Base-by-base conservation (phyloP, 2,329 filamentous ascomycete genomes). In the Aspergillus tubingensis region DNA sequence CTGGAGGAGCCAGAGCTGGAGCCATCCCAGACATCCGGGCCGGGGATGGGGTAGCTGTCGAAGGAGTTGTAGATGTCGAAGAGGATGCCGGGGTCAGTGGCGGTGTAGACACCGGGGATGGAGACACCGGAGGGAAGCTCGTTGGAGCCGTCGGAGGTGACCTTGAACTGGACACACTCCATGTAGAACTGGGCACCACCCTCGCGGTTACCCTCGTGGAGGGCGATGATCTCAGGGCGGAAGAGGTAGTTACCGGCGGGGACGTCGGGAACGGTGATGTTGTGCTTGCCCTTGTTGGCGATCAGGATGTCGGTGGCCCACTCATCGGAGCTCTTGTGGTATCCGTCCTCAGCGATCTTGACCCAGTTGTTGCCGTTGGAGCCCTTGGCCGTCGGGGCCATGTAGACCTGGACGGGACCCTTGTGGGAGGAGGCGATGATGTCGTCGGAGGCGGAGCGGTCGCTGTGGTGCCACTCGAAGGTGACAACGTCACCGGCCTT, bases 401-500 rank as follows among this genome's bases (percentile, higher is more conserved):
- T 68, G 66, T 68, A 68, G 51, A 64, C 62, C 32, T 67, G 25
- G 54, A 68, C 57, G 47, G 66, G 66, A 17, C 66, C 66, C 19
- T 52, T 25, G 54, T 68, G 66, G 23, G 66, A 67, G 10, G 58
- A 57, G 50, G 60, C 66, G 53, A 68, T 68, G 65, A 68, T 67
- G 61, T 68, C 66, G 66, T 68, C 66, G 5, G 61, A 60, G 44
- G 30, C 43, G 27, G 51, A 38, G 10, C 66, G 66, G 57, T 36
- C 49, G 57, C 63, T 47, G 63, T 68, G 66, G 65, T 68, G 66
- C 66, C 66, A 68, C 57, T 68, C 66, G 44, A 68, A 68, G 57
- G 66, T 68, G 57, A 68, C 32, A 60, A 65, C 65, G 63, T 68
- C 66, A 13, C 66, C 66, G 21, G 61, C 54, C 58, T 62, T 61